Conservation (phyloP, 1,284 basidiomycete species). For the Austroboletus rostrupii region DNA sequence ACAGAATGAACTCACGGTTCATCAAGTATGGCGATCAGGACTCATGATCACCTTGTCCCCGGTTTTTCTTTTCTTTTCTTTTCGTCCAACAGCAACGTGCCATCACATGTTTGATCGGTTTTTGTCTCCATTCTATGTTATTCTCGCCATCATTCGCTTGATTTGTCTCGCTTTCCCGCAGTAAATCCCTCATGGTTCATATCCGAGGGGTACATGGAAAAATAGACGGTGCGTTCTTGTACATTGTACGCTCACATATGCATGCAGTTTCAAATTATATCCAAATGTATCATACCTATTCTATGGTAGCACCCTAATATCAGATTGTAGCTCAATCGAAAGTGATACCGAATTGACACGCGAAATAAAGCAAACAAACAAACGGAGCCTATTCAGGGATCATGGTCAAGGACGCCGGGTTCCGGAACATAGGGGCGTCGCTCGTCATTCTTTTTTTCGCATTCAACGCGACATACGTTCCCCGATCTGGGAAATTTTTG, state of each 20-base stretch:
- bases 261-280: constrained; percentile 4
- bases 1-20: constrained; percentile 10
- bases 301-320: neutral
- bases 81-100: neutral
- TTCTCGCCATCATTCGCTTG: constrained; percentile 1
- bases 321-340: neutral
- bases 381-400: too few species aligned
- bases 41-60: neutral
- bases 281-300: neutral
- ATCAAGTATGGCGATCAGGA: neutral
- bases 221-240: neutral
- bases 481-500: too few species aligned
- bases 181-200: neutral
- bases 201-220: neutral
- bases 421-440: too few species aligned
- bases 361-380: too few species aligned
- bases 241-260: neutral
- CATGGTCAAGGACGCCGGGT: too few species aligned
- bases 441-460: too few species aligned
- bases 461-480: too few species aligned
- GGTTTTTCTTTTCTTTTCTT: neutral
- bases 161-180: neutral
- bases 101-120: neutral
- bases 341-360: too few species aligned
- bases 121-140: neutral